Conservation (phyloP, 768 basidiomycete species). For the Gelatoporia subvermispora region DNA sequence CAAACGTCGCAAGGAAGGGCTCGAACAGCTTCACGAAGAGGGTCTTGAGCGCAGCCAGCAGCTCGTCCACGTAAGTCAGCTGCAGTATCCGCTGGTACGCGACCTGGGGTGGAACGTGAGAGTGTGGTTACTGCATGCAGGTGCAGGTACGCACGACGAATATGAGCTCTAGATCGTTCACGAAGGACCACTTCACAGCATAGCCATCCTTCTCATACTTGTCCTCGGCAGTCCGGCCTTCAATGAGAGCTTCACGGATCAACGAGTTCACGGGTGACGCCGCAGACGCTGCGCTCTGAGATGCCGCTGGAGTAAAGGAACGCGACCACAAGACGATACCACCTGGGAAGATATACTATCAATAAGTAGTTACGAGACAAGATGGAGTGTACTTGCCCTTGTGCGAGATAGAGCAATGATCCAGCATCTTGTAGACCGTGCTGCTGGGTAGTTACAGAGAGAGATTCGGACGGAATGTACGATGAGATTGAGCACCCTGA, state of each 20-base stretch:
- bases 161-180: constrained; percentile 93
- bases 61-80: constrained; percentile 87
- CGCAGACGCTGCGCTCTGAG: constrained; percentile 21
- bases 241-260: constrained; percentile 67
- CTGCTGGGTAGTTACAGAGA: too few species aligned
- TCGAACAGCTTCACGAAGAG: constrained; percentile 86
- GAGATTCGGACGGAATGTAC: too few species aligned
- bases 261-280: constrained; percentile 27
- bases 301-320: constrained; percentile 77
- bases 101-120: constrained; percentile 46
- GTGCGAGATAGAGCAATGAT: constrained; percentile 94
- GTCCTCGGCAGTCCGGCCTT: constrained; percentile 76
- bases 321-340: constrained; percentile 93
- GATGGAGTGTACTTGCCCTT: constrained; percentile 54
- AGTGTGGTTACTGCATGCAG: neutral
- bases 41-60: constrained; percentile 73
- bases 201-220: constrained; percentile 94
- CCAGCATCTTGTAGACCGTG: constrained; percentile 56
- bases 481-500: too few species aligned
- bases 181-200: constrained; percentile 90
- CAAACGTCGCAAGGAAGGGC: constrained; percentile 78
- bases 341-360: constrained; percentile 40
- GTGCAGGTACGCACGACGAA: constrained; percentile 70
- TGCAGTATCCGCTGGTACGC: constrained; percentile 96
- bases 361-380: neutral